A percentile compares a stretch with the other conserved stretches of the same genome.
These are phyloP conservation scores for Citrus sinensis DNA, from an alignment of 345 rosid genomes.

Conservation along the genomic window DVS_A1.0 CM039167.1:10652001-10652500, in stretches of 20 bases:
- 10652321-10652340: not conserved
- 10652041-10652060: slow-evolving; percentile 45
- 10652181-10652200: not conserved
- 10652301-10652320: not conserved
- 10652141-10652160: not conserved
- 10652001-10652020: slow-evolving; percentile 49
- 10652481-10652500: slow-evolving; percentile 13
- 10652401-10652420: slow-evolving; percentile 76
- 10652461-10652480: not conserved
- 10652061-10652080: slow-evolving; percentile 44
- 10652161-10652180: not conserved
- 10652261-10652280: not conserved
- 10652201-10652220: too few species aligned
- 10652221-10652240: not conserved
- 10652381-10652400: slow-evolving; percentile 64
- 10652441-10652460: not conserved
- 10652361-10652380: slow-evolving; percentile 74
- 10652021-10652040: slow-evolving; percentile 59
- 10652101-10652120: not conserved
- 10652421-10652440: slow-evolving; percentile 48
- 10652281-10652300: too few species aligned
- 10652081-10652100: not conserved
- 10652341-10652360: slow-evolving; percentile 69
- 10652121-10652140: not conserved
- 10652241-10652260: not conserved